Conservation (phyloP, 257 asterid genomes). For the Apocynum venetum region DNA sequence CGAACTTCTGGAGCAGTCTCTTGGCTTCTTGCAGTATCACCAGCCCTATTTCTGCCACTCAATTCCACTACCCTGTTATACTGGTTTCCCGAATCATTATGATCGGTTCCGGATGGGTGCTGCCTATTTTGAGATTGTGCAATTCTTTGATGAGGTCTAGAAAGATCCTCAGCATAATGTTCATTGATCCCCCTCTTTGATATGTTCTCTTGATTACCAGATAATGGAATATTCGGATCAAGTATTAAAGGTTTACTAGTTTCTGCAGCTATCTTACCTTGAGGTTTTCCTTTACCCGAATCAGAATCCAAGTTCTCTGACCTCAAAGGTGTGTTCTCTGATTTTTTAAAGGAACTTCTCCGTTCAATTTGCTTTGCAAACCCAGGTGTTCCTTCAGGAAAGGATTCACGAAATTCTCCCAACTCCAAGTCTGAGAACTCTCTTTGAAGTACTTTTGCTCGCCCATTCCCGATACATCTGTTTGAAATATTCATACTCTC, state of each 20-base stretch:
- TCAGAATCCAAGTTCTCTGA: conserved; percentile 61
- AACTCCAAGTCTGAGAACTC: conserved; percentile 82
- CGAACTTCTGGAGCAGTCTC: conserved; percentile 35
- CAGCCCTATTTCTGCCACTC: conserved; percentile 41
- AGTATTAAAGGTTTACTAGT: conserved; percentile 46
- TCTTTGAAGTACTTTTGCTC: conserved; percentile 52
- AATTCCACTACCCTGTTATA: conserved; percentile 36
- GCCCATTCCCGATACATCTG: conserved; percentile 55
- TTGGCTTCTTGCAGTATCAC: conserved; percentile 37
- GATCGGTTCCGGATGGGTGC: conserved; percentile 40
- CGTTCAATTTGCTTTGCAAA: conserved; percentile 49
- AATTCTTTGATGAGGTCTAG: conserved; percentile 48
- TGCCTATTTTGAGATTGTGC: conserved; percentile 41
- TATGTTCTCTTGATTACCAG: conserved; percentile 45
- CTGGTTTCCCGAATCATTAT: conserved; percentile 43
- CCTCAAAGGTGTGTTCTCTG: conserved; percentile 42
- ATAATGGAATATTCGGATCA: conserved; percentile 33
- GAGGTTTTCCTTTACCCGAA: conserved; percentile 43
- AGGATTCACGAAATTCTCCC: conserved; percentile 89
- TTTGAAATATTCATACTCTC: conserved; percentile 30
- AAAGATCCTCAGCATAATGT: conserved; percentile 39
- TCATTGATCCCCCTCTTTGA: conserved; percentile 54
- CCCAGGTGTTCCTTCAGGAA: conserved; percentile 48
- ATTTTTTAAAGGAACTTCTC: conserved; percentile 49
- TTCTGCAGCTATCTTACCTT: conserved; percentile 44